Percentiles rank a stretch among this genome's conserved stretches.
Evolutionary conservation across 2,329 filamentous ascomycete species (phyloP).

Genomic region (Furcasterigmium furcatum): DNA sequence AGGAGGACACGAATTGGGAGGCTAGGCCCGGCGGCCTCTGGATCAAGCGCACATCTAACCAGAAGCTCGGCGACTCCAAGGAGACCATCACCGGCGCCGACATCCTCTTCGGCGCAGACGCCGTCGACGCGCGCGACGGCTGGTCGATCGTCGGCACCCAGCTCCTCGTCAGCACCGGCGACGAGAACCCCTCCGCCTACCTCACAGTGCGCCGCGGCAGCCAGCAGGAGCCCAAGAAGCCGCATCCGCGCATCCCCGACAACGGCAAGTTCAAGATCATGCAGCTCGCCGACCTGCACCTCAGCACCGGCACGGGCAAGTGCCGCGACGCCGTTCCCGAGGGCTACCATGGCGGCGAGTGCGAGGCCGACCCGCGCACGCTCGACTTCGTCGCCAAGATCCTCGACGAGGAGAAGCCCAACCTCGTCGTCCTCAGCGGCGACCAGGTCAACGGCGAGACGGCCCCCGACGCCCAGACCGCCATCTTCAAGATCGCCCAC

Average conservation of each 20-base stretch:
- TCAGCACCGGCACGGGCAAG: slow-evolving; percentile 82
- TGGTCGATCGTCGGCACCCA: slow-evolving; percentile 79
- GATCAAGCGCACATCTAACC: slow-evolving; percentile 72
- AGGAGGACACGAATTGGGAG: slow-evolving; percentile 71
- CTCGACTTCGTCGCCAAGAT: slow-evolving; percentile 83
- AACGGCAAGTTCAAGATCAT: slow-evolving; percentile 97
- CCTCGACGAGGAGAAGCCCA: slow-evolving; percentile 89
- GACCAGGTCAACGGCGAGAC: slow-evolving; percentile 96
- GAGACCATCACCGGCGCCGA: slow-evolving; percentile 78
- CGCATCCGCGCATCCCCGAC: slow-evolving; percentile 73
- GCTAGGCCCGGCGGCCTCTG: slow-evolving; percentile 73
- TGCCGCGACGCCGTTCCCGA: slow-evolving; percentile 86
- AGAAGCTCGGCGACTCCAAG: slow-evolving; percentile 71
- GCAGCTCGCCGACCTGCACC: slow-evolving; percentile 90
- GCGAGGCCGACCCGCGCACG: slow-evolving; percentile 88
- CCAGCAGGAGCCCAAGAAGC: slow-evolving; percentile 61
- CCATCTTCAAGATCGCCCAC: slow-evolving; percentile 89
- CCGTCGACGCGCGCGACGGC: slow-evolving; percentile 80
- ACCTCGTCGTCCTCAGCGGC: slow-evolving; percentile 86
- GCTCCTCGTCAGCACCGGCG: slow-evolving; percentile 64
- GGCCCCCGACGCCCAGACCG: slow-evolving; percentile 84
- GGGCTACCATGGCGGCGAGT: slow-evolving; percentile 68
- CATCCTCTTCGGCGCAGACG: slow-evolving; percentile 85
- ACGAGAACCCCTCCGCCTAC: slow-evolving; percentile 65
- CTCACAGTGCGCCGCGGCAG: slow-evolving; percentile 75